These are phyloP conservation scores for Citropsis articulata DNA, from an alignment of 345 rosid species.

Conservation along the genomic window DNA sequence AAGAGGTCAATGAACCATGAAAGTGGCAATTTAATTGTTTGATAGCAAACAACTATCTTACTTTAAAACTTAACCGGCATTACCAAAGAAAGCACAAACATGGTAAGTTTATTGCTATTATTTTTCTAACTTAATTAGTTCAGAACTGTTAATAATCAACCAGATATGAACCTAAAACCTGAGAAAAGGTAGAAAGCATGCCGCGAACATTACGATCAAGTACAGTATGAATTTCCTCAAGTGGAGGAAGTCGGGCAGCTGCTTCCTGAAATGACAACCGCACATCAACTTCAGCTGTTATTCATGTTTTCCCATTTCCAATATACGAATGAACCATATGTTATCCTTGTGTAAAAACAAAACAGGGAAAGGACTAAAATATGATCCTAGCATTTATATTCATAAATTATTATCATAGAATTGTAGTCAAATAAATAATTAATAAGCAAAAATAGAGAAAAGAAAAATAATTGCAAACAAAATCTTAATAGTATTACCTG, in stretches of 20 bases:
- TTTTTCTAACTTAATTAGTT: not conserved
- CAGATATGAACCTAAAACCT: slow-evolving; percentile 41
- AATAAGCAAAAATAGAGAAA: not conserved
- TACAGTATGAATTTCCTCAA: slow-evolving; percentile 73
- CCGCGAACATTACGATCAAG: slow-evolving; percentile 59
- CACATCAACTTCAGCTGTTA: slow-evolving; percentile 1
- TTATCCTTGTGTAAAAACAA: not conserved
- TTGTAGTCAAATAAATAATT: not conserved
- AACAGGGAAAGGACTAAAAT: not conserved
- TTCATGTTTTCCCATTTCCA: not conserved
- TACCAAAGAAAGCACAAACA: not conserved
- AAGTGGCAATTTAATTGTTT: no score
- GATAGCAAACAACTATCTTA: not conserved
- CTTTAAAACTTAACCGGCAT: not conserved
- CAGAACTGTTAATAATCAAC: not conserved
- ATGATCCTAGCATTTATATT: not conserved
- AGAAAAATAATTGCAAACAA: not conserved
- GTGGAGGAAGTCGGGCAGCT: slow-evolving; percentile 79
- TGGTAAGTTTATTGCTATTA: not conserved
- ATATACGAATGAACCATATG: not conserved
- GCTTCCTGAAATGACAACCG: slow-evolving; percentile 48
- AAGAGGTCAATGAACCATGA: not conserved
- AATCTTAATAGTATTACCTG: slow-evolving; percentile 43
- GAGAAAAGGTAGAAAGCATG: slow-evolving; percentile 80
- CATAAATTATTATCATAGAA: not conserved